These are phyloP conservation scores for Millerozyma acaciae DNA, from an alignment of 805 yeast species.

Conservation along the genomic window DNA sequence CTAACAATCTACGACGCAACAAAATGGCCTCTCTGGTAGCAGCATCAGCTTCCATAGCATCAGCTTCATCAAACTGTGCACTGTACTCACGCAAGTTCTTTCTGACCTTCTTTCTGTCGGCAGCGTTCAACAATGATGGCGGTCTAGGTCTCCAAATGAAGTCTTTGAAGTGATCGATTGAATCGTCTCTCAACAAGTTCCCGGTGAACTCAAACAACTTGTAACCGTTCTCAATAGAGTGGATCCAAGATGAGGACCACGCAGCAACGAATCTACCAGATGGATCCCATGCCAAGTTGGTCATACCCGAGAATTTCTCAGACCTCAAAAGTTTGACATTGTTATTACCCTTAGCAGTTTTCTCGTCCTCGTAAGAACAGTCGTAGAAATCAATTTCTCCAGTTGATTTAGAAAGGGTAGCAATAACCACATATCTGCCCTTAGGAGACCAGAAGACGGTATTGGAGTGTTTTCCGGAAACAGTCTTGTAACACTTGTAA, in stretches of 20 bases:
- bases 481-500: slow-evolving; percentile 58
- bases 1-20: slow-evolving; percentile 73
- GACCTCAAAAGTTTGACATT: slow-evolving; percentile 59
- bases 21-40: slow-evolving; percentile 87
- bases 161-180: slow-evolving; percentile 77
- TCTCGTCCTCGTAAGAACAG: slow-evolving; percentile 74
- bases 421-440: slow-evolving; percentile 75
- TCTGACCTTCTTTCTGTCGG: slow-evolving; percentile 84
- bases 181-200: slow-evolving; percentile 66
- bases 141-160: slow-evolving; percentile 99
- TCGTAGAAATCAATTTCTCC: slow-evolving; percentile 86
- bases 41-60: slow-evolving; percentile 92
- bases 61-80: slow-evolving; percentile 90
- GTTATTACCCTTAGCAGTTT: slow-evolving; percentile 44
- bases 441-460: slow-evolving; percentile 85
- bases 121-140: slow-evolving; percentile 63
- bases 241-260: slow-evolving; percentile 85
- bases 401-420: slow-evolving; percentile 44
- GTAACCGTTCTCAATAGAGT: slow-evolving; percentile 86
- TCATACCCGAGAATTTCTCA: slow-evolving; percentile 70
- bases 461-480: slow-evolving; percentile 64
- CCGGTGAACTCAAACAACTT: slow-evolving; percentile 85
- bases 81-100: slow-evolving; percentile 85
- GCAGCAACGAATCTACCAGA: slow-evolving; percentile 88
- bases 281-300: slow-evolving; percentile 90